Evolutionary conservation across 805 yeast species (phyloP).

Genomic region (Kazachstania africana): DNA sequence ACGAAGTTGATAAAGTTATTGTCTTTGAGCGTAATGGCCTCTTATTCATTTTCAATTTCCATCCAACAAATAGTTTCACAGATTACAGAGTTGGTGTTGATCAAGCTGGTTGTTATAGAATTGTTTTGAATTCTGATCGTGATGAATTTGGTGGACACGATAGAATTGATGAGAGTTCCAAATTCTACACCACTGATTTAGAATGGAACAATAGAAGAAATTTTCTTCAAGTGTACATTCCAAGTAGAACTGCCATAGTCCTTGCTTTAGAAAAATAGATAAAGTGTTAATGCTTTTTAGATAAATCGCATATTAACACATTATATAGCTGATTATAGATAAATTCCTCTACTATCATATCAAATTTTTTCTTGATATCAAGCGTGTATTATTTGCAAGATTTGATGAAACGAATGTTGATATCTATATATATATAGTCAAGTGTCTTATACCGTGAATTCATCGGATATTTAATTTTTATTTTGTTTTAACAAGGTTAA

Average conservation of each 20-base stretch:
- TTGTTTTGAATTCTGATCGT: slow-evolving; percentile 67
- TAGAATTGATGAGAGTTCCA: slow-evolving; percentile 45
- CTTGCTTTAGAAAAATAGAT: slow-evolving; percentile 31
- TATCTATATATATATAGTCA: no score
- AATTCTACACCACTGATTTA: slow-evolving; percentile 60
- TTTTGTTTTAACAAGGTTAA: no score
- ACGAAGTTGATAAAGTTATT: slow-evolving; percentile 79
- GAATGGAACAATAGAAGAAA: slow-evolving; percentile 74
- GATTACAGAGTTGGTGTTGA: slow-evolving; percentile 92
- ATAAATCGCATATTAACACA: background rate
- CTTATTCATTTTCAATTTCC: slow-evolving; percentile 80
- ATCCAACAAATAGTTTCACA: slow-evolving; percentile 69
- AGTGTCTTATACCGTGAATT: no score
- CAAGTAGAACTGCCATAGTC: slow-evolving; percentile 61
- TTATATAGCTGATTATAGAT: no score
- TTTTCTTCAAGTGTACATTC: slow-evolving; percentile 67
- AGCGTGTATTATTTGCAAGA: no score
- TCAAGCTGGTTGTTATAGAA: slow-evolving; percentile 57
- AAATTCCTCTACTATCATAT: no score
- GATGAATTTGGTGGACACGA: slow-evolving; percentile 70
- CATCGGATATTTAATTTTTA: no score
- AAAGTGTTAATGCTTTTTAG: background rate
- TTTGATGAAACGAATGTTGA: no score
- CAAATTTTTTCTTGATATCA: no score
- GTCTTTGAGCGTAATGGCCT: slow-evolving; percentile 83